These are phyloP conservation scores for Cryptococcus sp. DNA, from an alignment of 1,284 basidiomycete genomes.

Conservation along the genomic window DNA sequence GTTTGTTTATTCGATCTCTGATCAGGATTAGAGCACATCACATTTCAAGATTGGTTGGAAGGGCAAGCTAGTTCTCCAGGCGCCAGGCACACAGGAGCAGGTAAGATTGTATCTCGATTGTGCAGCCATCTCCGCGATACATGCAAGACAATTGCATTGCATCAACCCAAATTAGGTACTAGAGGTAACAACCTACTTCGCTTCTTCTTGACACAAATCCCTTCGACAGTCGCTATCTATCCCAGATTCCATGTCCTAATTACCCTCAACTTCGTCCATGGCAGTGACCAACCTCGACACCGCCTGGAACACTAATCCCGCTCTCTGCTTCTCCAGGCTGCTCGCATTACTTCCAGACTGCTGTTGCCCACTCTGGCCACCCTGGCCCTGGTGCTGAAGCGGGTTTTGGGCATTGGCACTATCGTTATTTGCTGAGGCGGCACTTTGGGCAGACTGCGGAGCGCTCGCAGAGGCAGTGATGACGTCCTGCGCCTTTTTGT, in stretches of 20 bases:
- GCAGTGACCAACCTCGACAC: constrained; percentile 49
- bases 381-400: background rate
- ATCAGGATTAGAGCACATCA: too few species aligned
- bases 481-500: constrained; percentile 49
- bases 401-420: background rate
- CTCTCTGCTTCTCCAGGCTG: constrained; percentile 48
- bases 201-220: too few species aligned
- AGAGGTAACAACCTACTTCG: too few species aligned
- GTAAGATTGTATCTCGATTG: too few species aligned
- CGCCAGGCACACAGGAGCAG: too few species aligned
- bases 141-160: too few species aligned
- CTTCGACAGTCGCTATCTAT: too few species aligned
- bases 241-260: background rate
- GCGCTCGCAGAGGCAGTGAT: constrained; percentile 38
- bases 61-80: too few species aligned
- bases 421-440: constrained; percentile 12
- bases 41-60: too few species aligned
- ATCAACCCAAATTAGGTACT: too few species aligned
- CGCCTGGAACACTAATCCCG: constrained; percentile 52
- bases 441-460: background rate
- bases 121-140: too few species aligned
- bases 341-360: constrained; percentile 1
- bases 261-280: constrained; percentile 52
- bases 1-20: too few species aligned
- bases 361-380: background rate